phyloP scores from a whole-genome alignment of 2,329 filamentous ascomycete species.

The Myriosclerotinia curreyana region DNA sequence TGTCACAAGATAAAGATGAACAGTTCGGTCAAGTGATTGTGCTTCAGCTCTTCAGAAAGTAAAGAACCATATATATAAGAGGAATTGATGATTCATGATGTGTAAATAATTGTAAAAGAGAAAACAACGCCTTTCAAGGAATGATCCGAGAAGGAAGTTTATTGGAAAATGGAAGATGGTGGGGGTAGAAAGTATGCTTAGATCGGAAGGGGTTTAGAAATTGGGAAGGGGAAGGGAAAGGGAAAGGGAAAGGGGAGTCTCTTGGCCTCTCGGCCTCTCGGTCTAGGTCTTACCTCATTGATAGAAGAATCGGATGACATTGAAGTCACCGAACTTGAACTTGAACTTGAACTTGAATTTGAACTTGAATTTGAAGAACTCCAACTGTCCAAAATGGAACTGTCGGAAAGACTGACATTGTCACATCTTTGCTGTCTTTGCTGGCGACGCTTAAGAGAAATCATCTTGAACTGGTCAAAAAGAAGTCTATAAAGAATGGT shows the following conservation, averaged over 20 bases:
- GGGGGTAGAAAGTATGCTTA: neutral
- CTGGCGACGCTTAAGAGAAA: neutral
- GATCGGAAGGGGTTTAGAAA: neutral
- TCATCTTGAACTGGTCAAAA: neutral
- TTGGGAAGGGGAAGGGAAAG: neutral
- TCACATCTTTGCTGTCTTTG: too few relatives aligned
- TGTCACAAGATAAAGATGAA: neutral
- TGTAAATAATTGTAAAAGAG: neutral
- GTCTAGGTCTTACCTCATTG: slow-evolving; percentile 6
- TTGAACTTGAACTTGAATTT: too few relatives aligned
- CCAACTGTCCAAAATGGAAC: neutral
- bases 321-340: neutral
- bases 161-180: neutral
- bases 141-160: neutral
- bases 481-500: neutral
- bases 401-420: neutral
- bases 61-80: neutral
- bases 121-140: neutral
- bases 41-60: neutral
- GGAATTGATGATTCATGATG: neutral
- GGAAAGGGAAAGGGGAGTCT: too few relatives aligned
- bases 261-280: too few relatives aligned
- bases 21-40: neutral
- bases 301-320: neutral
- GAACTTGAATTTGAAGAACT: neutral